Conservation (phyloP, 495 filamentous ascomycete genomes). For the Penicillium daleae region DNA sequence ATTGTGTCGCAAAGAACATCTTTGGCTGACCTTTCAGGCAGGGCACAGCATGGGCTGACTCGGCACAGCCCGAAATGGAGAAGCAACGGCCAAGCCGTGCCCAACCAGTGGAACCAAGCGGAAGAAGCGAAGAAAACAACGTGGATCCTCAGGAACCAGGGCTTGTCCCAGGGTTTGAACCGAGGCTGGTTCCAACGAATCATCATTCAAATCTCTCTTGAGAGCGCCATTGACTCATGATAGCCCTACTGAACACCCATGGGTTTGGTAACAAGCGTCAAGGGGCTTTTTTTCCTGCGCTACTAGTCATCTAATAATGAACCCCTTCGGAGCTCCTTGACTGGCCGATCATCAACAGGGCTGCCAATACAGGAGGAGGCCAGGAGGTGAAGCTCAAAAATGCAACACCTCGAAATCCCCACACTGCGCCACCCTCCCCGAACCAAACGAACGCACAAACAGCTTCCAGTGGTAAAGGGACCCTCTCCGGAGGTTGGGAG, state of each 20-base stretch:
- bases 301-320: not conserved
- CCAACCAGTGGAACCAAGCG: constrained; percentile 11
- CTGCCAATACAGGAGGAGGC: not conserved
- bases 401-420: constrained; percentile 7
- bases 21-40: not conserved
- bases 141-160: constrained; percentile 13
- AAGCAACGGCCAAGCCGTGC: not conserved
- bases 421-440: constrained; percentile 5
- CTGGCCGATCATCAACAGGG: constrained; percentile 12
- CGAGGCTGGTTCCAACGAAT: not conserved
- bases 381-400: constrained; percentile 10
- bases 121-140: constrained; percentile 14
- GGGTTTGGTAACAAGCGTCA: not conserved
- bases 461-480: not conserved
- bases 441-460: not conserved
- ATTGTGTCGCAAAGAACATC: not conserved
- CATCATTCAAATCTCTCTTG: too few relatives aligned
- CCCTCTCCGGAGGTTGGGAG: not conserved
- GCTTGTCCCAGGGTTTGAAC: not conserved
- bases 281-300: not conserved
- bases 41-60: not conserved
- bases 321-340: not conserved
- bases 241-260: not conserved
- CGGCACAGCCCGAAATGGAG: not conserved
- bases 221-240: not conserved